A percentile compares a stretch with the other conserved stretches of the same genome.
phyloP scores from a whole-genome alignment of 169 alveolate species.

The Perkinsus marinus region DNA sequence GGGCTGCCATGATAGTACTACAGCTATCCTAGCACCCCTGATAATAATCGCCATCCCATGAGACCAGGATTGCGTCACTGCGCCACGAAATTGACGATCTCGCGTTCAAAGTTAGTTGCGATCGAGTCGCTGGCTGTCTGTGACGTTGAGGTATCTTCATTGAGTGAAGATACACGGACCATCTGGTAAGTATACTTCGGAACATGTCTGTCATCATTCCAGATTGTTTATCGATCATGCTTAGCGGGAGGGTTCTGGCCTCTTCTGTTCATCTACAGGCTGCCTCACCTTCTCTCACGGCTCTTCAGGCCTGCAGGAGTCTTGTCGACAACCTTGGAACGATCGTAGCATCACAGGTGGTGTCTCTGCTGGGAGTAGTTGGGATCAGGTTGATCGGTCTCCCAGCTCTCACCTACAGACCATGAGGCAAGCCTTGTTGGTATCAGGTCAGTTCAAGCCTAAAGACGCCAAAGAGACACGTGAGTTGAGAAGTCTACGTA shows the following conservation, averaged over 20 bases:
- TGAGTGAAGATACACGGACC: too few relatives aligned
- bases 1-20: conserved; percentile 67
- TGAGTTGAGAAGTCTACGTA: background rate
- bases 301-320: background rate
- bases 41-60: too few relatives aligned
- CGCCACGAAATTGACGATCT: background rate
- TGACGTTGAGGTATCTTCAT: too few relatives aligned
- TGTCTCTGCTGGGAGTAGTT: background rate
- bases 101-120: background rate
- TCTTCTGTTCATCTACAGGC: background rate
- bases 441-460: background rate
- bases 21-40: too few relatives aligned
- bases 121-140: too few relatives aligned
- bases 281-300: background rate
- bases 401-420: background rate
- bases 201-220: too few relatives aligned
- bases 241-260: background rate
- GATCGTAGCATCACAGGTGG: background rate
- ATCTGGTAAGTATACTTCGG: too few relatives aligned
- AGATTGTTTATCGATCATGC: background rate
- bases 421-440: background rate
- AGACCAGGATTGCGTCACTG: background rate
- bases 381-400: background rate
- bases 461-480: background rate
- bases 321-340: background rate